A percentile compares a stretch with the other conserved stretches of the same genome.
Evolutionary conservation across 345 rosid genomes (phyloP).

Genomic region (Trapa bicornis): DNA sequence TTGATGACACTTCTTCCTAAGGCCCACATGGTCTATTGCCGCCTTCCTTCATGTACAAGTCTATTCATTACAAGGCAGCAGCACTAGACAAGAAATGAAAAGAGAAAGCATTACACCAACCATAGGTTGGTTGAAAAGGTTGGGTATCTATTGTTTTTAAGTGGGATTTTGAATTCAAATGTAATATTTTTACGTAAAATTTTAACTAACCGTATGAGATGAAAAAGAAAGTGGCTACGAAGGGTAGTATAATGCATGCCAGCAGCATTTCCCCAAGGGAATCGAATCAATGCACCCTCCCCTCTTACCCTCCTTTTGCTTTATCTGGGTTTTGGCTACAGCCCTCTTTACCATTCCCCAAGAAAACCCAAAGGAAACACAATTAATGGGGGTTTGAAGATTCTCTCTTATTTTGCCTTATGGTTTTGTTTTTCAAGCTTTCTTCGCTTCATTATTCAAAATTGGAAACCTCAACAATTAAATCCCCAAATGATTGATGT

Average conservation of each 20-base stretch:
- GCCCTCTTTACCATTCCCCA: constrained; percentile 9
- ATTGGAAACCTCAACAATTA: too few species aligned
- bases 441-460: not conserved
- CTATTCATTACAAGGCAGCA: not conserved
- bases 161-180: too few species aligned
- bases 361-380: not conserved
- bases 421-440: not conserved
- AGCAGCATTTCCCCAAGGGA: constrained; percentile 5
- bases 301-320: constrained; percentile 1
- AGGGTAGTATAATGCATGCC: constrained; percentile 2
- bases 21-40: not conserved
- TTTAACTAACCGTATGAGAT: not conserved
- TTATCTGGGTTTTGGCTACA: constrained; percentile 3
- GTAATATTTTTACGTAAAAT: too few species aligned
- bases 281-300: constrained; percentile 6
- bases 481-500: too few species aligned
- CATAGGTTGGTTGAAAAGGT: too few species aligned
- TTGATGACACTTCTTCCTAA: not conserved
- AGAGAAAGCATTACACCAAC: not conserved
- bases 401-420: not conserved
- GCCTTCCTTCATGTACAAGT: not conserved
- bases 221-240: not conserved
- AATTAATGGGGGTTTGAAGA: not conserved
- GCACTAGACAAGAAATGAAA: not conserved
- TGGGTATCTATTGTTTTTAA: too few species aligned